phyloP scores from a whole-genome alignment of 169 alveolate genomes.

The Plasmodium inui region DNA sequence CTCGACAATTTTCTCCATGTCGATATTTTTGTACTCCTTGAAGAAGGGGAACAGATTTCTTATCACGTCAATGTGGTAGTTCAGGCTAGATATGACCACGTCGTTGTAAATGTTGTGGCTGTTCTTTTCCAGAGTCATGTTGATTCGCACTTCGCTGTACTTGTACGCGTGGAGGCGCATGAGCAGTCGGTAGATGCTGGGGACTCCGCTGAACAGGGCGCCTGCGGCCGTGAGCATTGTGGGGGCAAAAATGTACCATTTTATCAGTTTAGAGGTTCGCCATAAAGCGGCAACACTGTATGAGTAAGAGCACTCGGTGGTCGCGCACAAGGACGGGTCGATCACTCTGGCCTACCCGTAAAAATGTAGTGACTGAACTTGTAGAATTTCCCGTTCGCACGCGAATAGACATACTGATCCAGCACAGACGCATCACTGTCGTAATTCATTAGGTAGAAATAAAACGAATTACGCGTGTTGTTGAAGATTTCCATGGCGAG shows the following conservation, averaged over 20 bases:
- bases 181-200: conserved; percentile 66
- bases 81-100: conserved; percentile 44
- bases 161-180: conserved; percentile 64
- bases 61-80: conserved; percentile 42
- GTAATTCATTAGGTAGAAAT: conserved; percentile 41
- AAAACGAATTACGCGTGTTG: conserved; percentile 21
- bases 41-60: conserved; percentile 62
- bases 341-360: conserved; percentile 17
- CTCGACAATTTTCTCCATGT: conserved; percentile 65
- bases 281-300: not conserved
- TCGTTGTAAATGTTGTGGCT: conserved; percentile 45
- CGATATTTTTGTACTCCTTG: conserved; percentile 49
- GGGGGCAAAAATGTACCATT: not conserved
- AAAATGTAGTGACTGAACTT: conserved; percentile 61
- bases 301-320: not conserved
- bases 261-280: not conserved
- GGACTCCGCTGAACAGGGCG: conserved; percentile 60
- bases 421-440: conserved; percentile 17
- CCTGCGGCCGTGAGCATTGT: conserved; percentile 2
- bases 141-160: conserved; percentile 40
- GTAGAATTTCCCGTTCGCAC: conserved; percentile 23
- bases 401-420: conserved; percentile 38
- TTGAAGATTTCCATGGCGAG: conserved; percentile 22
- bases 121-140: conserved; percentile 35
- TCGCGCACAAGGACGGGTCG: too few species aligned